Evolutionary conservation across 192 early-diverging fungal species (phyloP).

Genomic region (Backusella mclennaniae): DNA sequence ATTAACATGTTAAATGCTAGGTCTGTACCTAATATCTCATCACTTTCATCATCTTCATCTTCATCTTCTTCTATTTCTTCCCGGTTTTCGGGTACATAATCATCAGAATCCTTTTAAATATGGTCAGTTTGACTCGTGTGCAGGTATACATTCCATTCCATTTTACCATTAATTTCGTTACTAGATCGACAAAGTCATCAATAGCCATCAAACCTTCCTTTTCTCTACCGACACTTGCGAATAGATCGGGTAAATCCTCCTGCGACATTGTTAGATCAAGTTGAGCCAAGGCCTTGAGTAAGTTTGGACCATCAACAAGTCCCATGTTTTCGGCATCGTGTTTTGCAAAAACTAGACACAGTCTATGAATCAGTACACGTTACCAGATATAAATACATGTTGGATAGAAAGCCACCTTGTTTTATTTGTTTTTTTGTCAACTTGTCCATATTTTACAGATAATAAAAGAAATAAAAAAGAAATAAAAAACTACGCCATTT

Average conservation of each 20-base stretch:
- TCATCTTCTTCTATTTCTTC: not conserved
- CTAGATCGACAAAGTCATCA: slow-evolving; percentile 3
- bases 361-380: not conserved
- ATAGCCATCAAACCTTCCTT: not conserved
- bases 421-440: not conserved
- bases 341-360: not conserved
- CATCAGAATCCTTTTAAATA: not conserved
- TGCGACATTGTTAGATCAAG: not conserved
- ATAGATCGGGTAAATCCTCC: slow-evolving; percentile 8
- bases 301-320: not conserved
- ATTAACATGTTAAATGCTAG: not conserved
- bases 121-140: not conserved
- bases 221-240: not conserved
- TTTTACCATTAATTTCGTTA: slow-evolving; percentile 10
- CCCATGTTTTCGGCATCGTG: not conserved
- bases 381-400: too few species aligned
- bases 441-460: not conserved
- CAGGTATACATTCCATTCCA: not conserved
- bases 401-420: not conserved
- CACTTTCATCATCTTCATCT: not conserved
- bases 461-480: too few species aligned
- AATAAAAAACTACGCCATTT: not conserved
- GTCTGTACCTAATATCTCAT: not conserved
- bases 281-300: not conserved
- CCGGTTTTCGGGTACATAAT: not conserved